phyloP scores from a whole-genome alignment of 202 grass and related monocot genomes.

The Schoenoplectus tabernaemontani region DNA sequence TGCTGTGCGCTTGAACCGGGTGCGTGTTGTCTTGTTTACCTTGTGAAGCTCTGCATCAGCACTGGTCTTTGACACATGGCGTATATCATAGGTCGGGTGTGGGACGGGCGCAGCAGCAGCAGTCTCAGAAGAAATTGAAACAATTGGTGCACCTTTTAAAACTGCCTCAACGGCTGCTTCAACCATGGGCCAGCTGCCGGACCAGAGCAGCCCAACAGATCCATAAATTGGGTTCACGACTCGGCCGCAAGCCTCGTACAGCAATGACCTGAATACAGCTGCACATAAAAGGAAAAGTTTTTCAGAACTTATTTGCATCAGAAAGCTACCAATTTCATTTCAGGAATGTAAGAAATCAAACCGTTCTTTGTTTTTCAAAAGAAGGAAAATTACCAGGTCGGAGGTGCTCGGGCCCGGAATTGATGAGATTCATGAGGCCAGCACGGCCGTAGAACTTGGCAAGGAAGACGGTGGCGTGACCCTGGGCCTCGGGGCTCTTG shows the following conservation, averaged over 20 bases:
- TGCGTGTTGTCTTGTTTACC: constrained; percentile 25
- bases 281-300: not conserved
- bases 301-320: not conserved
- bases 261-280: constrained; percentile 30
- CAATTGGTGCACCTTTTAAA: constrained; percentile 30
- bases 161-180: constrained; percentile 26
- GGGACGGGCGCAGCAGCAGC: constrained; percentile 22
- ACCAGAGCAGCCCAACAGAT: constrained; percentile 32
- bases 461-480: constrained; percentile 70
- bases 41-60: constrained; percentile 11
- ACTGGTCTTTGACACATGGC: constrained; percentile 22
- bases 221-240: constrained; percentile 27
- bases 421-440: constrained; percentile 66
- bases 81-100: constrained; percentile 35
- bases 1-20: constrained; percentile 42
- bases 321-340: not conserved
- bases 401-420: constrained; percentile 29
- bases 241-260: constrained; percentile 24
- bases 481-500: constrained; percentile 46
- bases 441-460: constrained; percentile 83
- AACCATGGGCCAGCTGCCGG: constrained; percentile 18
- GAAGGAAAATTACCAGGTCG: constrained; percentile 34
- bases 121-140: constrained; percentile 28
- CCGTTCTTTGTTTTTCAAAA: not conserved
- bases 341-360: not conserved